Conservation (phyloP, 306 rosid species). For the Malus sieversii region DNA sequence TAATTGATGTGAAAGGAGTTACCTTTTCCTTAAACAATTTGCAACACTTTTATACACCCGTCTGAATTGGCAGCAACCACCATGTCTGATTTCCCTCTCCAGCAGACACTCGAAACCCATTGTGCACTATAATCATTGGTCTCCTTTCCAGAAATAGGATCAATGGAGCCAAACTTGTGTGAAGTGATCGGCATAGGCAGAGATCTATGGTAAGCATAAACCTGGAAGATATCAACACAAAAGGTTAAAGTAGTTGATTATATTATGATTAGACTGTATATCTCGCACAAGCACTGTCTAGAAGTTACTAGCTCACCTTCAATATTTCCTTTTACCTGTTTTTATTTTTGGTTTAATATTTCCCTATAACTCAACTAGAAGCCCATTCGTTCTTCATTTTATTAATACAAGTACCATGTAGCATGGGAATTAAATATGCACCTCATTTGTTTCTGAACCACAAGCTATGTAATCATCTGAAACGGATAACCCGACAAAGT, state of each 20-base stretch:
- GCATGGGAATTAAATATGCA: conserved; percentile 16
- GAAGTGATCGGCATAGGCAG: conserved; percentile 88
- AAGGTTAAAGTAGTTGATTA: not conserved
- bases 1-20: conserved; percentile 2
- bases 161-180: conserved; percentile 69
- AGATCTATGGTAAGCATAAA: conserved; percentile 69
- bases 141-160: conserved; percentile 83
- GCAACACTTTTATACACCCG: conserved; percentile 80
- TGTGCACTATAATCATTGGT: conserved; percentile 73
- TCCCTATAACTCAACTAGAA: not conserved
- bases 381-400: not conserved
- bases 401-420: not conserved
- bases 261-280: not conserved
- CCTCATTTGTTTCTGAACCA: conserved; percentile 98
- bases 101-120: conserved; percentile 94
- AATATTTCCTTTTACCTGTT: not conserved
- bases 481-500: conserved; percentile 84
- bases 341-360: not conserved
- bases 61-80: conserved; percentile 86
- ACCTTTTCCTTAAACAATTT: conserved; percentile 50
- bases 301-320: not conserved
- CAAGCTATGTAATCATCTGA: conserved; percentile 85
- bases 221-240: conserved; percentile 37
- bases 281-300: not conserved
- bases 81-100: conserved; percentile 82